Percentiles rank a stretch among this genome's conserved stretches.
These are phyloP conservation scores for Vitis hybrid DNA, from an alignment of 177 flowering plant genomes.

Conservation along the genomic window DNA sequence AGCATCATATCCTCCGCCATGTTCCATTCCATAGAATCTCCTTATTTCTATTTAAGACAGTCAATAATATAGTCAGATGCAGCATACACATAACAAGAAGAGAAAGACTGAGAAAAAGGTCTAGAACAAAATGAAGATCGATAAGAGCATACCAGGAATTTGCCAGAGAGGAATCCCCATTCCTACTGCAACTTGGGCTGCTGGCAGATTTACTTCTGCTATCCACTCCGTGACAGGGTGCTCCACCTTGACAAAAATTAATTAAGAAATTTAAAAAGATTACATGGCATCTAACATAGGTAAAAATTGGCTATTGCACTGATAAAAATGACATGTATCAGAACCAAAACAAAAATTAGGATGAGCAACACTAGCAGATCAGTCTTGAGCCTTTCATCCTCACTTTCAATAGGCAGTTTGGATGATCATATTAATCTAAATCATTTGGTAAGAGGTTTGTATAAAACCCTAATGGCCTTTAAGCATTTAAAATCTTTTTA, in stretches of 20 bases:
- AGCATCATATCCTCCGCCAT: slow-evolving; percentile 92
- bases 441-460: neutral
- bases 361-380: too few relatives aligned
- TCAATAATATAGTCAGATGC: neutral
- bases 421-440: neutral
- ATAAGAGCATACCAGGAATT: slow-evolving; percentile 74
- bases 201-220: slow-evolving; percentile 95
- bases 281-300: too few relatives aligned
- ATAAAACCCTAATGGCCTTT: neutral
- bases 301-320: too few relatives aligned
- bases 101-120: slow-evolving; percentile 1
- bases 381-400: neutral
- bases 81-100: slow-evolving; percentile 3
- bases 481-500: neutral
- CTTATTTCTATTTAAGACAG: slow-evolving; percentile 65
- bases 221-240: slow-evolving; percentile 99
- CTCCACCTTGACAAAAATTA: slow-evolving; percentile 64
- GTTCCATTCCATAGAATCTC: slow-evolving; percentile 90
- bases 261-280: neutral
- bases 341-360: too few relatives aligned
- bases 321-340: too few relatives aligned
- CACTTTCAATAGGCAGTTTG: neutral
- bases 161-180: slow-evolving; percentile 99
- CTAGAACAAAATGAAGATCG: neutral
- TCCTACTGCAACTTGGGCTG: slow-evolving; percentile 97